Conservation (phyloP, 169 alveolate species). For the Prorocentrum cordatum region DNA sequence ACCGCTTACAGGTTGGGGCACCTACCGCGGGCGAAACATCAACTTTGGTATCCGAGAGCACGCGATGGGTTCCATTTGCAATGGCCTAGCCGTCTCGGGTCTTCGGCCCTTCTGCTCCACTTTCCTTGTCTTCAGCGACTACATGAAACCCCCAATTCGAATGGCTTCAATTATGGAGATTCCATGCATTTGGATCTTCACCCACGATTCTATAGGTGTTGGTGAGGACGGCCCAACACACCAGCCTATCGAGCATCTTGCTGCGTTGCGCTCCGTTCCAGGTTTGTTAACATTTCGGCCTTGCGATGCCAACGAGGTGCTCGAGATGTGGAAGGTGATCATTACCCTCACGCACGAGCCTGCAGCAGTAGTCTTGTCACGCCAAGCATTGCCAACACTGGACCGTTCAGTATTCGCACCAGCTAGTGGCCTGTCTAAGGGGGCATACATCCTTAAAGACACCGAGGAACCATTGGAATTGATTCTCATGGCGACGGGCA, state of each 20-base stretch:
- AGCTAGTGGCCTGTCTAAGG: background rate
- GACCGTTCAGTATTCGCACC: background rate
- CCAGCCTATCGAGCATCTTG: conserved; percentile 74
- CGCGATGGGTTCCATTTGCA: conserved; percentile 75
- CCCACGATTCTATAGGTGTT: conserved; percentile 76
- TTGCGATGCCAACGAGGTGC: conserved; percentile 25
- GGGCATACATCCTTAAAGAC: conserved; percentile 12
- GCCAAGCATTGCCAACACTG: conserved; percentile 18
- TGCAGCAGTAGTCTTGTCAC: conserved; percentile 1
- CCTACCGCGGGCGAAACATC: conserved; percentile 8
- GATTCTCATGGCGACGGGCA: conserved; percentile 48
- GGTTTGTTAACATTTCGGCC: conserved; percentile 31
- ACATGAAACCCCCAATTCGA: conserved; percentile 31
- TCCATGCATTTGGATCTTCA: conserved; percentile 73
- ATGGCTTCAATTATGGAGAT: conserved; percentile 72
- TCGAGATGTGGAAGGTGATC: conserved; percentile 6
- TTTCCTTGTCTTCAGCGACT: conserved; percentile 70
- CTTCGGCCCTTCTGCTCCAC: conserved; percentile 75
- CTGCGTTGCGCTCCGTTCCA: conserved; percentile 27
- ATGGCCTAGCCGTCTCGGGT: conserved; percentile 75
- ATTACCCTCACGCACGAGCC: background rate
- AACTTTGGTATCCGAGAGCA: conserved; percentile 76
- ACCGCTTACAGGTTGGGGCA: conserved; percentile 15
- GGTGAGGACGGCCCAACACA: conserved; percentile 78
- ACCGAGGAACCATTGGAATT: conserved; percentile 17